These are phyloP conservation scores for Xylariomycetidae sp. DNA, from an alignment of 2,329 filamentous ascomycete genomes.

Conservation along the genomic window DNA sequence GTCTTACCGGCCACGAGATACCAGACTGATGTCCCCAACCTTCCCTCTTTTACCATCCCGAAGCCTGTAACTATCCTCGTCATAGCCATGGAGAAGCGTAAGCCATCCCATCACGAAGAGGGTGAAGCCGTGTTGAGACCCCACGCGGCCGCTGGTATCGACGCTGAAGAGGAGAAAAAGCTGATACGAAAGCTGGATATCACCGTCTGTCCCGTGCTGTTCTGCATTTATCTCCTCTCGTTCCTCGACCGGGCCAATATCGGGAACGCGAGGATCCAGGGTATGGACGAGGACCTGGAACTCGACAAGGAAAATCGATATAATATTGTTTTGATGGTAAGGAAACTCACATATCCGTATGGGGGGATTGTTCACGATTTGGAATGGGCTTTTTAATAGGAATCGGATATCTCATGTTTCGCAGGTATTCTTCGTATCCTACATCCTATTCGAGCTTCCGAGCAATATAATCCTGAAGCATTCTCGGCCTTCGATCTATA, in stretches of 20 bases:
- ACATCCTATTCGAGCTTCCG: conserved; percentile 40
- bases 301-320: conserved; percentile 37
- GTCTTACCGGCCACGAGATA: too few species aligned
- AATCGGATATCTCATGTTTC: too few species aligned
- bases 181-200: conserved; percentile 38
- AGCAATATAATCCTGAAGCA: conserved; percentile 41
- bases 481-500: conserved; percentile 34
- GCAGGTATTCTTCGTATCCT: conserved; percentile 35
- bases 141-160: too few species aligned
- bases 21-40: too few species aligned
- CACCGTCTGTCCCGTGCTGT: conserved; percentile 35
- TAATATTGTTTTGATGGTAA: conserved; percentile 37
- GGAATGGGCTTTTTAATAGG: too few species aligned
- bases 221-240: conserved; percentile 36
- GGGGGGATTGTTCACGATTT: too few species aligned
- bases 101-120: too few species aligned
- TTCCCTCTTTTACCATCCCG: too few species aligned
- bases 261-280: conserved; percentile 41
- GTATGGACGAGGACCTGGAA: conserved; percentile 36
- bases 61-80: too few species aligned
- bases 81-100: too few species aligned
- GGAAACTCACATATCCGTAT: too few species aligned
- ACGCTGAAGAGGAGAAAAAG: conserved; percentile 29
- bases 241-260: conserved; percentile 43
- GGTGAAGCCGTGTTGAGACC: too few species aligned